Conservation (phyloP, 331 rosid genomes). For the Malus hybrid region DNA sequence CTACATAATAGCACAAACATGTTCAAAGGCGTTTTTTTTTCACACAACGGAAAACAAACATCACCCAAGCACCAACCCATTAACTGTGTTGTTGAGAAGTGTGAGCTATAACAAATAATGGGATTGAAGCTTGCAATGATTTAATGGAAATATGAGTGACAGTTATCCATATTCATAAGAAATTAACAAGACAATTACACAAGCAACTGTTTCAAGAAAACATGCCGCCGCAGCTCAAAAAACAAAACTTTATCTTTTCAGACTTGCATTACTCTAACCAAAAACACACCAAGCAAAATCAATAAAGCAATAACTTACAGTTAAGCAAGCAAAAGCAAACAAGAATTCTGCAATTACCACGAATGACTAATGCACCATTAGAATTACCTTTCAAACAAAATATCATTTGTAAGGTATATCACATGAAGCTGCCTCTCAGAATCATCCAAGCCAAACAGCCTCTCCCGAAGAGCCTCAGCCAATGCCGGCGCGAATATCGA, state of each 20-base stretch:
- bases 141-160: not conserved
- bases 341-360: not conserved
- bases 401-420: slow-evolving; percentile 87
- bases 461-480: slow-evolving; percentile 83
- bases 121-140: not conserved
- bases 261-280: not conserved
- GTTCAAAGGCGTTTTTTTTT: not conserved
- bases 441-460: slow-evolving; percentile 70
- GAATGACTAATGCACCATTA: not conserved
- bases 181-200: not conserved
- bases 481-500: slow-evolving; percentile 88
- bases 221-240: not conserved
- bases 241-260: not conserved
- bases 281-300: not conserved
- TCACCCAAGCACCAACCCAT: not conserved
- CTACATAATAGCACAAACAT: not conserved
- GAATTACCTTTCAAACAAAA: slow-evolving; percentile 77
- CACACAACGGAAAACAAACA: not conserved
- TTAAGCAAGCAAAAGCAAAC: not conserved
- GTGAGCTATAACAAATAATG: not conserved
- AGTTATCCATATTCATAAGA: not conserved
- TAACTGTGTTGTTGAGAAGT: not conserved
- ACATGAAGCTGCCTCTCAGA: slow-evolving; percentile 89
- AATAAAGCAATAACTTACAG: not conserved
- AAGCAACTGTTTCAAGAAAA: not conserved